Evolutionary conservation across 2,329 filamentous ascomycete genomes (phyloP), one percentile per base, ranked within the genome.

Genomic region (Pseudomassariella vexata): DNA sequence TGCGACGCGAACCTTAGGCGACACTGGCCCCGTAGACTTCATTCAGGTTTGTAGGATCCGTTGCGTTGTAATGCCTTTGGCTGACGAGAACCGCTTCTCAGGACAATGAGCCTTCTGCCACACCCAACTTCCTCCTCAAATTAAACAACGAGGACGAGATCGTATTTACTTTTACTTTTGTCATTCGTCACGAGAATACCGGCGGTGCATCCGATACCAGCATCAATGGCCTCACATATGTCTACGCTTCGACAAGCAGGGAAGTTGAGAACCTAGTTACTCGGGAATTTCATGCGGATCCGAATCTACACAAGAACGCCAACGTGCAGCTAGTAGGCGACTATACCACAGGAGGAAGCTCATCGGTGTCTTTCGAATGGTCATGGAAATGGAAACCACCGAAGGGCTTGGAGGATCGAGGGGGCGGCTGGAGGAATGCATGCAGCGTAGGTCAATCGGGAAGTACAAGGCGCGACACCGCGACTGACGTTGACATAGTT

Each of bases 371-470:
- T 20, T 95, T 95, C 53, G 83, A 90, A 43, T 98, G 90, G 88
- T 81, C 82, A 6, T 98, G 92, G 92, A 92, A 83, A 66, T 98
- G 90, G 88, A 87, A 84, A 53, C 86, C 92, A 7, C 92, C 92
- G 22, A 94, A 87, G 66, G 52, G 65, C 10, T 63, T 66, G 11
- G 89, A 95, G 53, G 89, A 95, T 54, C 78, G 77, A 49, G 85
- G 85, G 19, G 87, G 88, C 36, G 92, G 92, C 26, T 98, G 92
- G 90, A 85, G 87, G 52, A 96, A 94, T 53, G 85, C 82, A 48
- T 96, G 92, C 69, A 95, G 87, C 56, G 82, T 87, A 67, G 41
- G 74, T 62, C 16, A 22, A 18, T 14, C 12, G 20, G 19, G 9
- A 9, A n/a, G 17, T 11, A n/a, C 11, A 14, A 19, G 16, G 15